phyloP scores from a whole-genome alignment of 2,329 filamentous ascomycete genomes.

The Rhytidhysteron rufulum region DNA sequence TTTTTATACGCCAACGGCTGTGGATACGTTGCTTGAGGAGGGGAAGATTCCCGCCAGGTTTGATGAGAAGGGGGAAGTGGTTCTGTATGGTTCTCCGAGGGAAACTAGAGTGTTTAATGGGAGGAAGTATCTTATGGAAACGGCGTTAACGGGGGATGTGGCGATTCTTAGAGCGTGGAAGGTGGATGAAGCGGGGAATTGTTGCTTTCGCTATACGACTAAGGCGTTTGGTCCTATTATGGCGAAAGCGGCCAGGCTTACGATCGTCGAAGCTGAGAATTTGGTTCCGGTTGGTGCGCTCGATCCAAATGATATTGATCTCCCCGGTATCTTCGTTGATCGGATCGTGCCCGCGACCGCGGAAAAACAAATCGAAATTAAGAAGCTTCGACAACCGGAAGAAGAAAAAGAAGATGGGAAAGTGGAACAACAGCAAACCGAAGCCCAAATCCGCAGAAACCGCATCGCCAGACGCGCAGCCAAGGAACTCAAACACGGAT shows the following conservation, averaged over 20 bases:
- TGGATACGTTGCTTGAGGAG: slow-evolving; percentile 61
- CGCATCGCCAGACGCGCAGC: slow-evolving; percentile 79
- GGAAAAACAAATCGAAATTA: slow-evolving; percentile 70
- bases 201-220: slow-evolving; percentile 55
- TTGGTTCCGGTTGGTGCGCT: slow-evolving; percentile 89
- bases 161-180: slow-evolving; percentile 75
- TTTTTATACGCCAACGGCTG: slow-evolving; percentile 73
- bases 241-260: slow-evolving; percentile 85
- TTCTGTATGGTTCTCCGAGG: slow-evolving; percentile 61
- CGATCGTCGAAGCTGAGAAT: slow-evolving; percentile 91
- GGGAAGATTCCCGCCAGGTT: slow-evolving; percentile 64
- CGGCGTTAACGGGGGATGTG: slow-evolving; percentile 69
- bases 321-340: slow-evolving; percentile 90
- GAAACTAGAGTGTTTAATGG: slow-evolving; percentile 72
- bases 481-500: slow-evolving; percentile 91
- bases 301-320: slow-evolving; percentile 74
- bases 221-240: slow-evolving; percentile 51
- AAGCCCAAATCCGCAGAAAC: slow-evolving; percentile 52
- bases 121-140: slow-evolving; percentile 72
- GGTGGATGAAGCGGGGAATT: slow-evolving; percentile 73
- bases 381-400: slow-evolving; percentile 25
- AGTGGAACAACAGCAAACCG: slow-evolving; percentile 11
- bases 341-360: slow-evolving; percentile 77
- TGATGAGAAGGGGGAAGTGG: slow-evolving; percentile 54
- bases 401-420: slow-evolving; percentile 3